A percentile compares a stretch with the other conserved stretches of the same genome.
Conservation (phyloP, 2,329 filamentous ascomycete genomes). For the Clarireedia sp. region DNA sequence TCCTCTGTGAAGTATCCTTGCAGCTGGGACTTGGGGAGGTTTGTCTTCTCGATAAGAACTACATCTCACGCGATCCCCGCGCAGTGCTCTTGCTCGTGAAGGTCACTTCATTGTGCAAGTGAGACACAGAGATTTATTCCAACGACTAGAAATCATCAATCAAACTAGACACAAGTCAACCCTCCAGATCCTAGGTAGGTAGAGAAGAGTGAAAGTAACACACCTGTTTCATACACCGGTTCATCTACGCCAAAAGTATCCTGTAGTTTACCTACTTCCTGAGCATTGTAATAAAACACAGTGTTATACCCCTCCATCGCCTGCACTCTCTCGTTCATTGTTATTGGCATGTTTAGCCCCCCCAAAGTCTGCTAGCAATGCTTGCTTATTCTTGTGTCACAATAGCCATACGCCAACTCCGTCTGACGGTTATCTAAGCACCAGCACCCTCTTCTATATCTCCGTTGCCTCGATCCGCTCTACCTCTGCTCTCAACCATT, state of each 20-base stretch:
- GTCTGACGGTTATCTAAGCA: not conserved
- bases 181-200: too few species aligned
- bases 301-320: not conserved
- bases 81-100: too few species aligned
- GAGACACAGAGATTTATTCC: too few species aligned
- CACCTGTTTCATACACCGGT: too few species aligned
- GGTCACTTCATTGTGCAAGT: too few species aligned
- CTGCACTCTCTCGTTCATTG: not conserved
- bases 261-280: not conserved
- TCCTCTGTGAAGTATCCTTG: too few species aligned
- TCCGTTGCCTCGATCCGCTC: not conserved
- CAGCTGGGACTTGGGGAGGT: too few species aligned
- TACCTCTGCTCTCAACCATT: not conserved
- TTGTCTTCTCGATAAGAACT: too few species aligned
- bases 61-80: too few species aligned
- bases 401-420: not conserved
- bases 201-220: too few species aligned
- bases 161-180: too few species aligned
- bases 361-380: not conserved
- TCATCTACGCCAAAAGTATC: not conserved
- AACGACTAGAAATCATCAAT: too few species aligned
- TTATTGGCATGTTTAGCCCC: not conserved
- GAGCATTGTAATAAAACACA: not conserved
- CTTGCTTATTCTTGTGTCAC: not conserved
- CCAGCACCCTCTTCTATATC: not conserved